Evolutionary conservation across 768 basidiomycete species (phyloP), one percentile per base, ranked within the genome.

Genomic region (Rhodotorula taiwanensis): DNA sequence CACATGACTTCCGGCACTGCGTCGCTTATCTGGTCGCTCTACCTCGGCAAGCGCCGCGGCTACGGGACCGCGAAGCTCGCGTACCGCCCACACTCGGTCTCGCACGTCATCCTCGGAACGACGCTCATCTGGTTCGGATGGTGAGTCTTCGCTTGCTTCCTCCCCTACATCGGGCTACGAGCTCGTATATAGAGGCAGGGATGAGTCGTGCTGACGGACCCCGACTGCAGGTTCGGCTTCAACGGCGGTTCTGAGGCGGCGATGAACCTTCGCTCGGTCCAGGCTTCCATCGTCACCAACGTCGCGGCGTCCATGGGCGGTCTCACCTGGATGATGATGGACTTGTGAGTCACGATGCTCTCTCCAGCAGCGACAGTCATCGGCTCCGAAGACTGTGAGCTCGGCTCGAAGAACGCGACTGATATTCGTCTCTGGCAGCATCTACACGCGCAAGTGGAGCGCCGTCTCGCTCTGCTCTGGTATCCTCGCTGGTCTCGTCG

Each of bases 381-480:
- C n/a, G n/a, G n/a, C n/a, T n/a, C n/a, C n/a, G n/a, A n/a, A n/a
- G n/a, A n/a, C n/a, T n/a, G n/a, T n/a, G n/a, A n/a, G n/a, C n/a
- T n/a, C n/a, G n/a, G n/a, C n/a, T n/a, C n/a, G n/a, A n/a, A n/a
- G n/a, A n/a, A n/a, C n/a, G n/a, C n/a, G n/a, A 14, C 20, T 25
- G 10, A 15, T 20, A 5, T 31, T 49, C 23, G 18, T 3, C 28
- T 10, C 16, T 21, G 5, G 43, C 55, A 63, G 56, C 64, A 51
- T 66, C 58, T 63, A 66, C 62, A 63, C 69, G 4, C 60, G 64
- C 44, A 87, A 88, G 75, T 90, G 83, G 80, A 88, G 82, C 36
- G 90, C 90, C 82, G 89, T 94, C 69, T 89, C 89, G 34, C 87
- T 95, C 76, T 94, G 92, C 76, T 89, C 83, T 2, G 91, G 91